These are phyloP conservation scores for Boletus rubescentipes DNA, from an alignment of 768 basidiomycete species.

Conservation along the genomic window DNA sequence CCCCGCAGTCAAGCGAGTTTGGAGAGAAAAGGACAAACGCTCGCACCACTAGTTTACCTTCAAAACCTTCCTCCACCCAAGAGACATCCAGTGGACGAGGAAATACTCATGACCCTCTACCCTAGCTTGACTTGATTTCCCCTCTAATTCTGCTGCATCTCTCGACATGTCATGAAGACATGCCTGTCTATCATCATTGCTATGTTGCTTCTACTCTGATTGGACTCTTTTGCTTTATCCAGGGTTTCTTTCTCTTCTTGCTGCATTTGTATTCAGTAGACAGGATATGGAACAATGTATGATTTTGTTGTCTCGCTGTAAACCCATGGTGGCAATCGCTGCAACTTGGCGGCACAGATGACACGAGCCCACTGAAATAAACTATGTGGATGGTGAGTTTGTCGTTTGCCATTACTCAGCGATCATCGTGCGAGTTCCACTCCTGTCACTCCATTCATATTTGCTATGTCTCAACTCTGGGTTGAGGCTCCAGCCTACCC, in stretches of 20 bases:
- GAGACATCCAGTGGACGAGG: slow-evolving; percentile 71
- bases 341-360: neutral
- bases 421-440: slow-evolving; percentile 1
- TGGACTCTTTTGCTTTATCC: slow-evolving; percentile 8
- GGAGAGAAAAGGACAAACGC: slow-evolving; percentile 29
- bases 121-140: slow-evolving; percentile 32
- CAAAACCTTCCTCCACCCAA: slow-evolving; percentile 57
- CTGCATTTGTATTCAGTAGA: slow-evolving; percentile 24
- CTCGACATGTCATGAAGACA: slow-evolving; percentile 6
- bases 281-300: slow-evolving; percentile 22
- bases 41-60: slow-evolving; percentile 67
- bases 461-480: neutral
- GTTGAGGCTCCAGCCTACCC: neutral
- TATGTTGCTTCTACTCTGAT: slow-evolving; percentile 6
- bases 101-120: slow-evolving; percentile 61
- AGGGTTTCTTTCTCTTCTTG: slow-evolving; percentile 22
- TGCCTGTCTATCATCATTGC: slow-evolving; percentile 8
- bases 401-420: neutral
- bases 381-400: neutral
- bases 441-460: neutral
- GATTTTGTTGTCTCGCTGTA: slow-evolving; percentile 11
- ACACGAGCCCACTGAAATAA: neutral
- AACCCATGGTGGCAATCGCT: neutral
- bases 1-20: neutral
- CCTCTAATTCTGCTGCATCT: slow-evolving; percentile 11